These are phyloP conservation scores for Colletotrichum trifolii DNA, from an alignment of 2,329 filamentous ascomycete species.

Conservation along the genomic window DNA sequence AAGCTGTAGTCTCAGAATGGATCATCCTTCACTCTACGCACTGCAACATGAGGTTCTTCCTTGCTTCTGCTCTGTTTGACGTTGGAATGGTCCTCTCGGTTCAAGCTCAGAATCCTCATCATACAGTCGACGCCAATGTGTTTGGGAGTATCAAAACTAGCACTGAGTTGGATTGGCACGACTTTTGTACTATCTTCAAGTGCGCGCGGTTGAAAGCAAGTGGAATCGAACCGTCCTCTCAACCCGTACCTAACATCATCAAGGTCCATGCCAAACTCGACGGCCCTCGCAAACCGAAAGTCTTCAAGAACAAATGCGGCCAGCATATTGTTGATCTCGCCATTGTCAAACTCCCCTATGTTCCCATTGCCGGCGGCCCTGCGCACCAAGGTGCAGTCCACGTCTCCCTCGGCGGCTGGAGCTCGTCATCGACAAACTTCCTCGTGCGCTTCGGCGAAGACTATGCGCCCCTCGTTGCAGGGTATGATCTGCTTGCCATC, in stretches of 20 bases:
- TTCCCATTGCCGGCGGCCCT: neutral
- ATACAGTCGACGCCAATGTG: neutral
- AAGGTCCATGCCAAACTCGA: conserved; percentile 21
- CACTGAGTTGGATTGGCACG: conserved; percentile 18
- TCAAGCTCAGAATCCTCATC: conserved; percentile 10
- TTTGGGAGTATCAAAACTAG: conserved; percentile 7
- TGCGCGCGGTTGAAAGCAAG: conserved; percentile 8
- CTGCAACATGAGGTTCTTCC: neutral
- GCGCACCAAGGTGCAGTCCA: conserved; percentile 11
- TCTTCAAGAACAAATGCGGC: conserved; percentile 12
- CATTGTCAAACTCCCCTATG: conserved; percentile 21
- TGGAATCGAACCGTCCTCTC: neutral
- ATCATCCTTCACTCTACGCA: neutral
- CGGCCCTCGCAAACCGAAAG: conserved; percentile 16
- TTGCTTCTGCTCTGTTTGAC: neutral
- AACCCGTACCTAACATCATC: neutral
- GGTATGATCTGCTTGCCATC: conserved; percentile 23
- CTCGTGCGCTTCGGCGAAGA: conserved; percentile 21
- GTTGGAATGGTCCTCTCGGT: neutral
- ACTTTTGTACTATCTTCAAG: conserved; percentile 19
- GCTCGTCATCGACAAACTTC: conserved; percentile 25
- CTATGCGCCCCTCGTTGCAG: conserved; percentile 8
- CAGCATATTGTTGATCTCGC: conserved; percentile 16
- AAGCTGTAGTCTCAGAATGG: neutral
- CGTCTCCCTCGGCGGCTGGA: conserved; percentile 20